Evolutionary conservation across 2,329 filamentous ascomycete genomes (phyloP).

Genomic region (Aspergillus sp.): DNA sequence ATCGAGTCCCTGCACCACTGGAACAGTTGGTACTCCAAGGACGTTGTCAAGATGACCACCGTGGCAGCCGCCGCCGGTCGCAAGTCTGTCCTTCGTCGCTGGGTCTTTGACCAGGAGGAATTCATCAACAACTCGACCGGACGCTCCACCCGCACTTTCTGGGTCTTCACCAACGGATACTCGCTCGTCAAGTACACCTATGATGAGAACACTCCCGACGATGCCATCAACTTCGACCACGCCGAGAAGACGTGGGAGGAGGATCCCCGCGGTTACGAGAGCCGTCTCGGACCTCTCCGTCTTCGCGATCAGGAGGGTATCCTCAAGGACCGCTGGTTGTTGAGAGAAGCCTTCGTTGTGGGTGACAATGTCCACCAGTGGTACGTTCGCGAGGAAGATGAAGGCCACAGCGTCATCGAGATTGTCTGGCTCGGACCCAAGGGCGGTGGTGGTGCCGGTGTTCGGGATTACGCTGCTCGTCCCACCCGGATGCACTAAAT

Average conservation of each 20-base stretch:
- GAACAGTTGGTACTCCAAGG: constrained; percentile 46
- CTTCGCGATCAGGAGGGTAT: constrained; percentile 40
- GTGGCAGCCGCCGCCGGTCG: constrained; percentile 42
- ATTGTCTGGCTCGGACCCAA: constrained; percentile 45
- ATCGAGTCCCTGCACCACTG: constrained; percentile 48
- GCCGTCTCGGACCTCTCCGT: constrained; percentile 40
- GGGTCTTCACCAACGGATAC: constrained; percentile 46
- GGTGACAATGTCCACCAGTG: constrained; percentile 46
- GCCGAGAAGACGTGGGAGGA: constrained; percentile 47
- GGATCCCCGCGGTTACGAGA: constrained; percentile 41
- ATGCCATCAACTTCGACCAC: constrained; percentile 44
- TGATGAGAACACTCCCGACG: constrained; percentile 33
- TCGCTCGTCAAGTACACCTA: constrained; percentile 45
- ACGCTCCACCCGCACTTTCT: constrained; percentile 38
- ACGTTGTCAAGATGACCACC: constrained; percentile 46
- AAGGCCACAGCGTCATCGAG: constrained; percentile 44
- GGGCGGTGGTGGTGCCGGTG: constrained; percentile 37
- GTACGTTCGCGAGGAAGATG: constrained; percentile 41
- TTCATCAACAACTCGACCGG: constrained; percentile 36
- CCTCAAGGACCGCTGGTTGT: constrained; percentile 42
- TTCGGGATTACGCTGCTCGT: constrained; percentile 29
- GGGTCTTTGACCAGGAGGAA: constrained; percentile 44
- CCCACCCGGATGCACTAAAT: constrained; percentile 27
- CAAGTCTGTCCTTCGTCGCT: constrained; percentile 43
- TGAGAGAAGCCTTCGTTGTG: constrained; percentile 39